A percentile compares a stretch with the other conserved stretches of the same genome.
Conservation (phyloP, 2,329 filamentous ascomycete genomes). For the Cercospora brassicicola region DNA sequence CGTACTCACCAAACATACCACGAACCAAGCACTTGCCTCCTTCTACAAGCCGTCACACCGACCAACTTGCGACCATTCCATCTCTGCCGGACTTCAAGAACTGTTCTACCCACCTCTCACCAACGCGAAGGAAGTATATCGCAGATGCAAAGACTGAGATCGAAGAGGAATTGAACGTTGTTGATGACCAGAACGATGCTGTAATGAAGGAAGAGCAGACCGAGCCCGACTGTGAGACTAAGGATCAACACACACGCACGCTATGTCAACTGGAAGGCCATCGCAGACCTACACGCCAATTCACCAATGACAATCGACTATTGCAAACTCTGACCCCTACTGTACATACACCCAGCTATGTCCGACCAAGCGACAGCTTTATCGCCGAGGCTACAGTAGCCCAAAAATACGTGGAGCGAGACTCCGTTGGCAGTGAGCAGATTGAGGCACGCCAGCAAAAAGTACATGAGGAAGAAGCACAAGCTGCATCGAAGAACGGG, state of each 20-base stretch:
- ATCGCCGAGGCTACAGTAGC: conserved; percentile 9
- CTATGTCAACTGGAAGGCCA: conserved; percentile 13
- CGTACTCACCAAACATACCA: conserved; percentile 3
- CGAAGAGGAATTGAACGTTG: neutral
- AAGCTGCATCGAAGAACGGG: neutral
- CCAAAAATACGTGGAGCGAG: neutral
- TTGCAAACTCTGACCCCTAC: conserved; percentile 6
- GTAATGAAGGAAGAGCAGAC: neutral
- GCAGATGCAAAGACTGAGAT: neutral
- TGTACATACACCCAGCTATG: neutral
- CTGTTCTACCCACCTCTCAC: neutral
- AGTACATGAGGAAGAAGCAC: neutral
- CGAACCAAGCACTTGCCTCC: conserved; percentile 18
- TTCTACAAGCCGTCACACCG: conserved; percentile 32
- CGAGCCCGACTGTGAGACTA: conserved; percentile 8
- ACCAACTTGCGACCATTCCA: conserved; percentile 32
- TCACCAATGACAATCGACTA: conserved; percentile 4
- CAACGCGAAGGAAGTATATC: neutral
- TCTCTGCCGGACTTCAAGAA: conserved; percentile 17
- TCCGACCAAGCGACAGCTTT: conserved; percentile 2
- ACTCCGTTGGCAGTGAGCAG: conserved; percentile 3
- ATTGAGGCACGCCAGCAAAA: neutral
- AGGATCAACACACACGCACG: conserved; percentile 14
- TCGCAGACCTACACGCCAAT: neutral
- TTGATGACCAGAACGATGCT: conserved; percentile 2